Conservation (phyloP, 2,329 filamentous ascomycete species). For the Phyllosticta paracitricarpa region DNA sequence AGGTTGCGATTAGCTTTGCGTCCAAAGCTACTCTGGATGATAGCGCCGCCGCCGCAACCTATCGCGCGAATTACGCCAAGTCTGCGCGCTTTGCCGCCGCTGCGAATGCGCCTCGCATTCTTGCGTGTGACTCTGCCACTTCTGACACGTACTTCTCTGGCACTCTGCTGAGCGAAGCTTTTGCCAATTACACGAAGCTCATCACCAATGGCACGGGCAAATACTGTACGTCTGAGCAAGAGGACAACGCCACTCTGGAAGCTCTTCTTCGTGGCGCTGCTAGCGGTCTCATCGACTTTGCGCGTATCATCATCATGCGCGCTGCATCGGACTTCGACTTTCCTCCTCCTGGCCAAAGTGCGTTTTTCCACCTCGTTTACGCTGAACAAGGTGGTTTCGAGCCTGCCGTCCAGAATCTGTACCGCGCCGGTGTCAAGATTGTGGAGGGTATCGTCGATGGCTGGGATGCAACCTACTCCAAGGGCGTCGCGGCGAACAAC, state of each 20-base stretch:
- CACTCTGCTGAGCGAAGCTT: slow-evolving; percentile 18
- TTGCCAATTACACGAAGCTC: slow-evolving; percentile 21
- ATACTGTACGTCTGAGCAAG: slow-evolving; percentile 27
- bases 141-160: slow-evolving; percentile 23
- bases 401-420: slow-evolving; percentile 57
- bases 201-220: slow-evolving; percentile 26
- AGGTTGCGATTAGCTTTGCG: slow-evolving; percentile 24
- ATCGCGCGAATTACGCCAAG: slow-evolving; percentile 27
- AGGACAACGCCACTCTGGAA: slow-evolving; percentile 28
- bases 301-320: slow-evolving; percentile 26
- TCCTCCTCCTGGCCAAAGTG: slow-evolving; percentile 46
- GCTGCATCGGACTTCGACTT: slow-evolving; percentile 60
- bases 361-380: slow-evolving; percentile 50
- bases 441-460: slow-evolving; percentile 50
- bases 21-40: slow-evolving; percentile 28
- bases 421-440: slow-evolving; percentile 53
- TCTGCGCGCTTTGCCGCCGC: slow-evolving; percentile 17
- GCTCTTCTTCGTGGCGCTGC: slow-evolving; percentile 21
- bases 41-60: slow-evolving; percentile 24
- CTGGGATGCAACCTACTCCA: slow-evolving; percentile 49
- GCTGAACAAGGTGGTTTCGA: slow-evolving; percentile 52
- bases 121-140: slow-evolving; percentile 24
- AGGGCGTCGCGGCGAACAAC: slow-evolving; percentile 48
- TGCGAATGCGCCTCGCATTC: slow-evolving; percentile 17
- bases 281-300: slow-evolving; percentile 22